Base-by-base conservation (phyloP, 1,284 basidiomycete species). In the Boletus sp. region DNA sequence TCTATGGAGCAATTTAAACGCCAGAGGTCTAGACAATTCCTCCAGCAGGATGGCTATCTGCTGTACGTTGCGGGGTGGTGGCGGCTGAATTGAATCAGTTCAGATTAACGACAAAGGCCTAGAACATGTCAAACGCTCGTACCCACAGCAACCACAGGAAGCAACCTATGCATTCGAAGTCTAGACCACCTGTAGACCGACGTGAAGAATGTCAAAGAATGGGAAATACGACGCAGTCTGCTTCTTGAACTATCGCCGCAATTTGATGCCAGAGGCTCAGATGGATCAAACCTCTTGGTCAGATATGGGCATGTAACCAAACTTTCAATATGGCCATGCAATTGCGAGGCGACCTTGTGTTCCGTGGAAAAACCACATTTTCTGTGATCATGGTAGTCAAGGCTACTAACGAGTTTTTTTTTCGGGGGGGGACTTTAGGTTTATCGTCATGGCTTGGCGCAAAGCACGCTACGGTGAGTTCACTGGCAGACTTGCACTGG, bases 1-100 rank as follows among this genome's bases (percentile, higher is more conserved):
- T 29, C n/a, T 16, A 19, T 26, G 14, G 27, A 20, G 26, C n/a
- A n/a, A n/a, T n/a, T n/a, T 10, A 34, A 12, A 19, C 22, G 25
- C 30, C 13, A 17, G n/a, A 25, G 34, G 55, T 52, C 58, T 53
- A 14, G 60, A 47, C 48, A 36, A 42, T 20, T 29, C 4, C 2
- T 47, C 32, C 20, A 29, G 8, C 4, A 26, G 19, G 32, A 29
- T 36, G 42, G 54, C 25, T 5, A 29, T 41, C 9, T 48, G 60
- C 49, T 47, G 49, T 48, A 44, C 32, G 27, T 32, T 40, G 19
- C 36, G 10, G 16, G 17, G 33, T 32, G n/a, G 30, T 16, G 30
- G 30, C n/a, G 6, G 30, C 30, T 16, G 8, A 4, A 23, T 20
- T 25, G 3, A 17, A 26, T 41, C 26, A 14, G 29, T 35, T 23